Conservation (phyloP, 306 rosid species). For the Trifolium pratense region DNA sequence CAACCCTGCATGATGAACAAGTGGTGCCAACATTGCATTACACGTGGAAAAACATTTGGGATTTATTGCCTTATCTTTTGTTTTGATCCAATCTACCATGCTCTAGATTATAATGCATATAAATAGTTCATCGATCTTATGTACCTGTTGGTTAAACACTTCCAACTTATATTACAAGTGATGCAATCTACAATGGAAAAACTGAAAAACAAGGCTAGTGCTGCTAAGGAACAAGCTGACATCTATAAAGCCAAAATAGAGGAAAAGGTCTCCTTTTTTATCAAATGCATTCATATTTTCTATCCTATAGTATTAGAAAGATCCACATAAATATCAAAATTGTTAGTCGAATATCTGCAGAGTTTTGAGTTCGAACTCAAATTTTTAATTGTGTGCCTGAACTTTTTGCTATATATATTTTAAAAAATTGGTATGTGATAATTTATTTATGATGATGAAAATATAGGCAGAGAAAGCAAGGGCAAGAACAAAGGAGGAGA, state of each 20-base stretch:
- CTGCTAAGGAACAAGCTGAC: conserved; percentile 57
- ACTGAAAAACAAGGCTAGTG: conserved; percentile 59
- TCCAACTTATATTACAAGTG: not conserved
- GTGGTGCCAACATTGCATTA: not conserved
- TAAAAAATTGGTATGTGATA: too few relatives aligned
- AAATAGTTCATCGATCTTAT: not conserved
- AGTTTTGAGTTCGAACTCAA: too few relatives aligned
- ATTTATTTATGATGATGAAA: not conserved
- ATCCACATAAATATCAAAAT: too few relatives aligned
- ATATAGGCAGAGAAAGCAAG: conserved; percentile 59
- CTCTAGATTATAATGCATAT: not conserved
- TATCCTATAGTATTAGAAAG: too few relatives aligned
- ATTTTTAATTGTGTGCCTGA: too few relatives aligned
- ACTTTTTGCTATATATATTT: too few relatives aligned
- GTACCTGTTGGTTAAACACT: not conserved
- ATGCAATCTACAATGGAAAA: conserved; percentile 71
- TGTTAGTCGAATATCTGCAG: too few relatives aligned
- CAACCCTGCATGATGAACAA: not conserved
- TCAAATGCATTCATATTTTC: too few relatives aligned
- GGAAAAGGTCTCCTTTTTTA: conserved; percentile 48
- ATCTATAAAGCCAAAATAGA: conserved; percentile 61
- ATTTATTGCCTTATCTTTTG: not conserved
- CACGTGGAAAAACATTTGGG: not conserved
- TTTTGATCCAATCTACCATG: not conserved
- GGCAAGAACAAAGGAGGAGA: conserved; percentile 64